Percentiles rank a stretch among this genome's conserved stretches.
Evolutionary conservation across 1,284 basidiomycete species (phyloP).

Genomic region (Erythrobasidium hasegawianum): DNA sequence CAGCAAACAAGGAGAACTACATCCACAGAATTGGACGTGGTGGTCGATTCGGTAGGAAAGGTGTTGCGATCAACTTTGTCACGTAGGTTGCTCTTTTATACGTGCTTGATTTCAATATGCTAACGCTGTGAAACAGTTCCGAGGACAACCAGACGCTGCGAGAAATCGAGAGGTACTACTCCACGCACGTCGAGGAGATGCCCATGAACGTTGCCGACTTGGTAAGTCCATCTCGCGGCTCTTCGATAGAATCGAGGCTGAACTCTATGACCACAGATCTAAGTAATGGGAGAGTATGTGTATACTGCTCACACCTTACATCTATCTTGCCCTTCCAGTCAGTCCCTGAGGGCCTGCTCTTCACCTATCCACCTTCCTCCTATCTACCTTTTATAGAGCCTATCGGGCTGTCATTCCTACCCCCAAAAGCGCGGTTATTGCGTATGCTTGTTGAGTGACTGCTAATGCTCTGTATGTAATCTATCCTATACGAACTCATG

Average conservation of each 20-base stretch:
- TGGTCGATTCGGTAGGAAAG: slow-evolving; percentile 92
- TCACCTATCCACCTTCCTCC: neutral
- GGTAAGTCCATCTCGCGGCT: no score
- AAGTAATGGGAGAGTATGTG: slow-evolving; percentile 5
- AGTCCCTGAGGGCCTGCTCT: neutral
- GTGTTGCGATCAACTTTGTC: slow-evolving; percentile 59
- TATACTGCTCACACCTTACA: slow-evolving; percentile 11
- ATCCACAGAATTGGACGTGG: slow-evolving; percentile 94
- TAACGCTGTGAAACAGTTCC: slow-evolving; percentile 58
- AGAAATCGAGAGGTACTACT: slow-evolving; percentile 78
- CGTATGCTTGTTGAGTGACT: neutral
- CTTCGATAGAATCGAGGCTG: no score
- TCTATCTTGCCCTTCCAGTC: neutral
- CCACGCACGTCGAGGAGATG: slow-evolving; percentile 97
- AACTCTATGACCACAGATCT: neutral
- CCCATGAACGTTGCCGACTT: slow-evolving; percentile 85
- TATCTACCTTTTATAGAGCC: neutral
- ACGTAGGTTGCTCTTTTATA: slow-evolving; percentile 52
- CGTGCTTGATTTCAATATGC: slow-evolving; percentile 38
- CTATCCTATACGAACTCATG: neutral
- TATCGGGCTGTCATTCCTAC: slow-evolving; percentile 2
- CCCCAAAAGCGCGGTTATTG: neutral
- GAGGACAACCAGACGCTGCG: slow-evolving; percentile 92
- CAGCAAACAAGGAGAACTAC: slow-evolving; percentile 82
- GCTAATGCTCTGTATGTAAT: neutral